A percentile compares a stretch with the other conserved stretches of the same genome.
These are phyloP conservation scores for Spathaspora sp. DNA, from an alignment of 805 yeast genomes.

Conservation along the genomic window DNA sequence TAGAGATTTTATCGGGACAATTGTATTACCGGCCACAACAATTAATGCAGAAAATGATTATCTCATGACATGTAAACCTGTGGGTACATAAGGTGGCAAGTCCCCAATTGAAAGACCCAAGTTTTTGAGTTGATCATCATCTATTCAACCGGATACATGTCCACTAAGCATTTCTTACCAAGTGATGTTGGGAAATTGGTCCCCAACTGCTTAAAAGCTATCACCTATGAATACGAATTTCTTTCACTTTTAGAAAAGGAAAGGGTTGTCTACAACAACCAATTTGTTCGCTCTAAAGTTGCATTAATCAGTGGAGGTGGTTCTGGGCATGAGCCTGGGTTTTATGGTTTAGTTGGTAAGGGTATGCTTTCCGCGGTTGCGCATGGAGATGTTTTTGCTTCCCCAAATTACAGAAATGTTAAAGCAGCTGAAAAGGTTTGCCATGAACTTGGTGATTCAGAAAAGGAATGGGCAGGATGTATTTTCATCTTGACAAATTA, in stretches of 20 bases:
- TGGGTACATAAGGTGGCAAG: background rate
- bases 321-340: constrained; percentile 43
- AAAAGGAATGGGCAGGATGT: constrained; percentile 26
- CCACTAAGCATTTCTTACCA: constrained; percentile 41
- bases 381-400: constrained; percentile 41
- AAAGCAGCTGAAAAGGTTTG: constrained; percentile 33
- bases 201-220: constrained; percentile 33
- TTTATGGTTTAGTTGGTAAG: constrained; percentile 35
- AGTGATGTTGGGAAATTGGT: constrained; percentile 30
- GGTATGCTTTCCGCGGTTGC: constrained; percentile 39
- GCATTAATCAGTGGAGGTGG: constrained; percentile 40
- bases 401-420: constrained; percentile 35
- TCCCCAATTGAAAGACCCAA: background rate
- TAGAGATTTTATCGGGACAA: background rate
- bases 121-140: background rate
- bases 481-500: constrained; percentile 34
- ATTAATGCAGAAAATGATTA: background rate
- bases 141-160: background rate
- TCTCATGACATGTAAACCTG: background rate
- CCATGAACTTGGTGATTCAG: constrained; percentile 10
- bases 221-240: constrained; percentile 33
- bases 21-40: background rate
- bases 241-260: constrained; percentile 34
- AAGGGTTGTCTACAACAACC: constrained; percentile 33
- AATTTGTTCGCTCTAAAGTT: constrained; percentile 20